phyloP scores from a whole-genome alignment of 352 stramenopile genomes.

The Phytophthora crassamura region DNA sequence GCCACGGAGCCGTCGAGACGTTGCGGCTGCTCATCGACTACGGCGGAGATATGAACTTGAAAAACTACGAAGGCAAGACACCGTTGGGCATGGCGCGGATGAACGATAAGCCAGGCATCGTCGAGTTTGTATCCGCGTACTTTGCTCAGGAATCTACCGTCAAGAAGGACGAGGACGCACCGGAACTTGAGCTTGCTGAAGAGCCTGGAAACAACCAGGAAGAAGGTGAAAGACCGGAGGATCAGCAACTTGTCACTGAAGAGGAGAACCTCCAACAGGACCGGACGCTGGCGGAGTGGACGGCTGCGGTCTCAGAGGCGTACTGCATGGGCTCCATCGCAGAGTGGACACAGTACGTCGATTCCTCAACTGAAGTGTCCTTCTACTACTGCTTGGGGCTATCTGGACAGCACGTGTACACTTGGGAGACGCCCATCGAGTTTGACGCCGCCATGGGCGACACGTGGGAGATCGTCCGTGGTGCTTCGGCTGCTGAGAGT shows the following conservation, averaged over 20 bases:
- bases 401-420: conserved; percentile 29
- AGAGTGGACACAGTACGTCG: conserved; percentile 83
- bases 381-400: conserved; percentile 49
- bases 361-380: conserved; percentile 52
- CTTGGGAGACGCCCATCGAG: conserved; percentile 73
- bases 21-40: conserved; percentile 81
- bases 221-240: conserved; percentile 8
- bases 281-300: conserved; percentile 55
- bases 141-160: conserved; percentile 59
- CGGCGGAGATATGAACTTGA: conserved; percentile 82
- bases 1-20: conserved; percentile 66
- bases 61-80: conserved; percentile 85
- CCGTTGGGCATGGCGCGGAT: conserved; percentile 81
- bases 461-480: conserved; percentile 64
- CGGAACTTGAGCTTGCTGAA: conserved; percentile 13
- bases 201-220: conserved; percentile 18
- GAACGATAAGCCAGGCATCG: conserved; percentile 56
- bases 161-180: conserved; percentile 13
- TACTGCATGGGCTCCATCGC: conserved; percentile 67
- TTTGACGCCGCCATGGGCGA: conserved; percentile 71
- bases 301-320: conserved; percentile 36
- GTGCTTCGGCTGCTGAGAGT: conserved; percentile 29
- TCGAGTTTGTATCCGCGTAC: conserved; percentile 65
- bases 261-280: conserved; percentile 26
- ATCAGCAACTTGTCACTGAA: background rate